Base-by-base conservation (phyloP, 306 rosid genomes). In the Potentilla sterilis region DNA sequence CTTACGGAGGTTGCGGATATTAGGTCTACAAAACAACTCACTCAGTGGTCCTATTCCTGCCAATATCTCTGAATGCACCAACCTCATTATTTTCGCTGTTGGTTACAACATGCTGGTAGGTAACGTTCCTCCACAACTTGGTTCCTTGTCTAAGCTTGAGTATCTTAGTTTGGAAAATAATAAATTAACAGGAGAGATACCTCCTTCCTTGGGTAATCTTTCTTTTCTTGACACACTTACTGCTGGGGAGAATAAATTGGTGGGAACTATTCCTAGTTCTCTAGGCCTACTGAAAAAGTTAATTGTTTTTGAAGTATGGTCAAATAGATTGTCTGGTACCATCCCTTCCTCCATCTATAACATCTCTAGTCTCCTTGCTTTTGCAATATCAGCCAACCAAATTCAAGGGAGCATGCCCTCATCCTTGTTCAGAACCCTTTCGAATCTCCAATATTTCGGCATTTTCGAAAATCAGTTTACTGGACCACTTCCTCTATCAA, bases 201-300 rank as follows among this genome's bases (percentile, higher is more conserved):
- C 85, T 72, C 1, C 67, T 6, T 66, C 77, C 1, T 10, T 76
- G 2, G 72, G 81, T 14, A 77, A 83, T 72, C 22, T 83, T 22
- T 67, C 84, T 3, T 47, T 41, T 3, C 70, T 77, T 3, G 47
- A 2, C 0, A 0, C 1, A 1, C 0, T 77, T 22, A 0, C 4
- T 0, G 0, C 40, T 1, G 6, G 3, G 0, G 5, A 10, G 7
- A 77, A 80, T 7, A 44, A 77, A 2, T 62, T 83, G 37, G 61
- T 6, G 4, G 83, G 83, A 9, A 66, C 13, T 6, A 28, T 28
- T 28, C 1, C 28, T 28, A 28, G 28, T 28, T 28, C 28, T 28
- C 28, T 28, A 28, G 28, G 28, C 28, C 28, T 28, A 28, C 28
- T 28, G 28, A 28, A 28, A 28, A 28, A 28, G 1, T 28, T 28